Evolutionary conservation across 345 rosid species (phyloP).

Genomic region (Syzygium aromaticum): DNA sequence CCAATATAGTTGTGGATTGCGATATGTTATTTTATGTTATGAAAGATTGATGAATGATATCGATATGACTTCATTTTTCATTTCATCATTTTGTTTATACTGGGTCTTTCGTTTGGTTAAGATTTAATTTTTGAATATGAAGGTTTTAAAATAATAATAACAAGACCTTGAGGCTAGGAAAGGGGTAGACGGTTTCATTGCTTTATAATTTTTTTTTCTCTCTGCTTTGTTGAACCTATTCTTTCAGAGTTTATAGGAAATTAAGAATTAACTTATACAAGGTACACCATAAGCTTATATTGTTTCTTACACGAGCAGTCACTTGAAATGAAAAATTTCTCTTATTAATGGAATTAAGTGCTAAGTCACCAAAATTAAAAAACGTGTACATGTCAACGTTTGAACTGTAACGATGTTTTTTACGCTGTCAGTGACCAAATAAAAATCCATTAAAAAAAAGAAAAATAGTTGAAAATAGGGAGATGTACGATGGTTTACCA

Average conservation of each 20-base stretch:
- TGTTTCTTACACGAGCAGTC: background rate
- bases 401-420: no score
- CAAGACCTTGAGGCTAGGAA: background rate
- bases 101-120: background rate
- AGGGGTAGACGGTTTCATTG: background rate
- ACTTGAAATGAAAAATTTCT: background rate
- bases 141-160: no score
- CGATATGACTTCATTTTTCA: background rate
- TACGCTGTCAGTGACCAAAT: no score
- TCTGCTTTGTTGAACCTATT: background rate
- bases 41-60: background rate
- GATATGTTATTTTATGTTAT: background rate
- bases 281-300: background rate
- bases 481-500: background rate
- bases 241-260: background rate
- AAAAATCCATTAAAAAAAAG: background rate
- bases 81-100: background rate
- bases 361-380: background rate
- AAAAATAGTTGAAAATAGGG: background rate
- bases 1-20: background rate
- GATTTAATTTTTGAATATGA: background rate
- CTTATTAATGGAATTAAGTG: background rate
- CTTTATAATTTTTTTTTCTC: background rate
- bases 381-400: background rate
- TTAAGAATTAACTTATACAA: background rate